These are phyloP conservation scores for Gnaphalium uliginosum DNA, from an alignment of 129 eudicot genomes.

Conservation along the genomic window DNA sequence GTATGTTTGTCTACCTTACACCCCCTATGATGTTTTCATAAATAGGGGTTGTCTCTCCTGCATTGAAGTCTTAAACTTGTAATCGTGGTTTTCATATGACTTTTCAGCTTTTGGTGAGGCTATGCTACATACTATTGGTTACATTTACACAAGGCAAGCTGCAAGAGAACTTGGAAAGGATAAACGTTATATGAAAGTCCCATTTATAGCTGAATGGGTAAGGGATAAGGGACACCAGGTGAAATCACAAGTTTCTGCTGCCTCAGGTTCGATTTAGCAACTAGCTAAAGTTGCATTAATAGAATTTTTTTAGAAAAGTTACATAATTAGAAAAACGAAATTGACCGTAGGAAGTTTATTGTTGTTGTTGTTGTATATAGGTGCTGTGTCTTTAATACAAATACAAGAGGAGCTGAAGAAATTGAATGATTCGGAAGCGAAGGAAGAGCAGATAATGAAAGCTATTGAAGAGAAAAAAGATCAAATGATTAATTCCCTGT, in stretches of 20 bases:
- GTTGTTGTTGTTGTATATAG: constrained; percentile 35
- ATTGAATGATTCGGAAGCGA: constrained; percentile 57
- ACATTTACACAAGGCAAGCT: constrained; percentile 85
- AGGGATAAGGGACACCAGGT: constrained; percentile 81
- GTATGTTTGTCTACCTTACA: constrained; percentile 36
- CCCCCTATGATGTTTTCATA: not conserved
- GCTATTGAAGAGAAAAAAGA: constrained; percentile 75
- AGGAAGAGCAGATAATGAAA: constrained; percentile 60
- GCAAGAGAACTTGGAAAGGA: constrained; percentile 85
- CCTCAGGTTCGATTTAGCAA: constrained; percentile 61
- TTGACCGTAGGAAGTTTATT: not conserved
- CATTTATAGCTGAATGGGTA: constrained; percentile 93
- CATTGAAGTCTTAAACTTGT: not conserved
- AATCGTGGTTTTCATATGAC: not conserved
- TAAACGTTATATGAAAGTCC: constrained; percentile 76
- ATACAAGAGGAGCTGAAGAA: constrained; percentile 72
- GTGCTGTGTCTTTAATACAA: constrained; percentile 70
- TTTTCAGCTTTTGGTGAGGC: constrained; percentile 89
- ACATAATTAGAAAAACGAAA: constrained; percentile 4
- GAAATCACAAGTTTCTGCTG: constrained; percentile 82
- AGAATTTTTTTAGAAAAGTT: not conserved
- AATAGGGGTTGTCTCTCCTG: not conserved
- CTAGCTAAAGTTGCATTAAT: not conserved
- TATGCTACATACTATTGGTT: constrained; percentile 88
- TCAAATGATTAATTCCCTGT: constrained; percentile 70